Evolutionary conservation across 2,329 filamentous ascomycete species (phyloP).

Genomic region (Fonsecaea pedrosoi): DNA sequence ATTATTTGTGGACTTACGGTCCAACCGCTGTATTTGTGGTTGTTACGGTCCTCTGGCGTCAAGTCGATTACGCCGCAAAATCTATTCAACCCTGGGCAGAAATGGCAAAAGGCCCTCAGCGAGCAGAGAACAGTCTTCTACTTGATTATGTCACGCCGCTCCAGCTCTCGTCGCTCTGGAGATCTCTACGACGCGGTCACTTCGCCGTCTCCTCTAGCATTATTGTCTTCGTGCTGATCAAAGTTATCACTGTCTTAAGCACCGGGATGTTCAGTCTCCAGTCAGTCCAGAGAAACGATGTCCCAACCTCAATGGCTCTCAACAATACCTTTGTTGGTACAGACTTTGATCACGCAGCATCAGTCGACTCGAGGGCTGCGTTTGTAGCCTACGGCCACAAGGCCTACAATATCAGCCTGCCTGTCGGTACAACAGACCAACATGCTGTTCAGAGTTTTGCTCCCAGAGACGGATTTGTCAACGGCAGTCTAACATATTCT

Average conservation of each 20-base stretch:
- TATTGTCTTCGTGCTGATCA: slow-evolving; percentile 33
- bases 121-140: slow-evolving; percentile 33
- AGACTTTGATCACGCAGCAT: slow-evolving; percentile 19
- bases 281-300: slow-evolving; percentile 12
- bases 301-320: slow-evolving; percentile 25
- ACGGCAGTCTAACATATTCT: slow-evolving; percentile 30
- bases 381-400: slow-evolving; percentile 27
- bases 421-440: slow-evolving; percentile 25
- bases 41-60: slow-evolving; percentile 34
- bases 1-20: slow-evolving; percentile 36
- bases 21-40: slow-evolving; percentile 34
- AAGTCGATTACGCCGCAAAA: slow-evolving; percentile 35
- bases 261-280: slow-evolving; percentile 34
- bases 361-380: slow-evolving; percentile 32
- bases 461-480: slow-evolving; percentile 22
- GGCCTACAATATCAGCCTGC: slow-evolving; percentile 30
- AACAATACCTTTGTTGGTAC: slow-evolving; percentile 33
- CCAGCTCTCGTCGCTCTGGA: slow-evolving; percentile 31
- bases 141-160: slow-evolving; percentile 36
- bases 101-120: slow-evolving; percentile 31
- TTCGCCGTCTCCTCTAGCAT: slow-evolving; percentile 27
- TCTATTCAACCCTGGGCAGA: slow-evolving; percentile 37
- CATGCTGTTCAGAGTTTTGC: slow-evolving; percentile 28
- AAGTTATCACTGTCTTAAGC: slow-evolving; percentile 31
- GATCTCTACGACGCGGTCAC: slow-evolving; percentile 27